phyloP scores from a whole-genome alignment of 208 protist genomes.

The Naegleria fowleri region DNA sequence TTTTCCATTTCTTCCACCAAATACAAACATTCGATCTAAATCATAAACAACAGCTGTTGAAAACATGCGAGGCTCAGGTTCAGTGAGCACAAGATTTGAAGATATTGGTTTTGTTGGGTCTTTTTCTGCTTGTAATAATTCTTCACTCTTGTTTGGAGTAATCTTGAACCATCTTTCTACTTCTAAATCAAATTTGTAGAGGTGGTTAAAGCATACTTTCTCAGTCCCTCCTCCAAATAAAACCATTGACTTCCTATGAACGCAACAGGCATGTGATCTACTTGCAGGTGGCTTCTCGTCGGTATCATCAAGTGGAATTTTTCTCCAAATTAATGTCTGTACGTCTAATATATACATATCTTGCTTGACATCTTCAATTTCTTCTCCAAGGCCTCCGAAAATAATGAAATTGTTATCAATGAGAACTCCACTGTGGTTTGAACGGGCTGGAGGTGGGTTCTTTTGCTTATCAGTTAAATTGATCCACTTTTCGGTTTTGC shows the following conservation, averaged over 20 bases:
- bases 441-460: not conserved
- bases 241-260: not conserved
- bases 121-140: not conserved
- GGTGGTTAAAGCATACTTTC: conserved; percentile 10
- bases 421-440: not conserved
- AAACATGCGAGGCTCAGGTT: conserved; percentile 18
- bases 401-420: conserved; percentile 11
- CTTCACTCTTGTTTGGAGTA: not conserved
- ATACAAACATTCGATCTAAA: not conserved
- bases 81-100: not conserved
- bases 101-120: not conserved
- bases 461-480: conserved; percentile 4
- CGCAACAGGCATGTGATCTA: not conserved
- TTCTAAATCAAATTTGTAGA: not conserved
- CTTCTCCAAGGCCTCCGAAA: not conserved
- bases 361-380: not conserved
- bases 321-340: not conserved
- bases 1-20: conserved; percentile 8
- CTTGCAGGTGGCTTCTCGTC: not conserved
- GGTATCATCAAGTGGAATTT: not conserved
- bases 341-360: conserved; percentile 18
- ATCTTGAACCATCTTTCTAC: conserved; percentile 4
- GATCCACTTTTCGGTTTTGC: not conserved
- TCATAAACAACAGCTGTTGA: not conserved
- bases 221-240: conserved; percentile 18